Percentiles rank a stretch among this genome's conserved stretches.
Conservation (phyloP, 1,284 basidiomycete genomes). For the Golubevia sp. region DNA sequence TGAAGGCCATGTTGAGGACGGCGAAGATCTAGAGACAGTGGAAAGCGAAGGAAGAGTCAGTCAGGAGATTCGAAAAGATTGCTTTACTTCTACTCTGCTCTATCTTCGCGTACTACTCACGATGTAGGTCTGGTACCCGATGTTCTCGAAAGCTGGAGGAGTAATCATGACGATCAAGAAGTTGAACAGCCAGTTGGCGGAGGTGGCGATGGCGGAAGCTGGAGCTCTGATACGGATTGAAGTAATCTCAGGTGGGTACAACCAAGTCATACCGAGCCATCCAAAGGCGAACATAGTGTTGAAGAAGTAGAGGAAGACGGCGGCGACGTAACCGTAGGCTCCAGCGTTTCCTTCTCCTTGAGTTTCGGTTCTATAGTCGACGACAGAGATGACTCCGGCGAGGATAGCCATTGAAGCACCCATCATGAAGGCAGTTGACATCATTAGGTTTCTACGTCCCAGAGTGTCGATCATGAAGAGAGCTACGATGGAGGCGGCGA, state of each 20-base stretch:
- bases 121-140: constrained; percentile 66
- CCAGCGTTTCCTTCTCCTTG: constrained; percentile 64
- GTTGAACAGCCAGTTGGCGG: constrained; percentile 56
- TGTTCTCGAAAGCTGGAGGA: constrained; percentile 71
- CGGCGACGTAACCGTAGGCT: constrained; percentile 67
- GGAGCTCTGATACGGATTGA: constrained; percentile 49
- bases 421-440: constrained; percentile 73
- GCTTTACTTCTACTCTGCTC: neutral
- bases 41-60: too few relatives aligned
- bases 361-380: constrained; percentile 25
- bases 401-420: constrained; percentile 70
- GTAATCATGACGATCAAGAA: constrained; percentile 69
- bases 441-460: constrained; percentile 72
- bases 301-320: constrained; percentile 71
- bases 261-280: constrained; percentile 73
- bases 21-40: constrained; percentile 21
- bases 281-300: constrained; percentile 75
- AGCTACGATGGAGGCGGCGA: constrained; percentile 69
- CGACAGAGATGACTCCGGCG: constrained; percentile 65
- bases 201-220: constrained; percentile 45
- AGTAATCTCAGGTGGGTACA: constrained; percentile 56
- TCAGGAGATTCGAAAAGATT: neutral
- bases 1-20: constrained; percentile 38
- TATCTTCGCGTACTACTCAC: too few relatives aligned
- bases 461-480: constrained; percentile 66